These are phyloP conservation scores for Amanita fuliginea DNA, from an alignment of 768 basidiomycete genomes.

Conservation along the genomic window DNA sequence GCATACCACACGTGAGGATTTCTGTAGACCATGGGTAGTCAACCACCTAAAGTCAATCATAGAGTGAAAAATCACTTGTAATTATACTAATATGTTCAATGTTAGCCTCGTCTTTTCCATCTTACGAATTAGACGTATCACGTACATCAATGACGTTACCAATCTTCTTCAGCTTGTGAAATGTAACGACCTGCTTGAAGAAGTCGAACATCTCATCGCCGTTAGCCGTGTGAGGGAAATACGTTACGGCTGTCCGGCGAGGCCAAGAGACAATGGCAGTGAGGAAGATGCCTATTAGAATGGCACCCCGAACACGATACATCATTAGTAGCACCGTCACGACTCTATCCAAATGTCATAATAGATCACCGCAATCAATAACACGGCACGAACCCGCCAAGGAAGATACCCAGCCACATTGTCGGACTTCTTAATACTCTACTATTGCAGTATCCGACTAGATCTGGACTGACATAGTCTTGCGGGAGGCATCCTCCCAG, in stretches of 20 bases:
- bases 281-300: slow-evolving; percentile 74
- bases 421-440: slow-evolving; percentile 65
- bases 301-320: slow-evolving; percentile 76
- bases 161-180: slow-evolving; percentile 48
- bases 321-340: slow-evolving; percentile 73
- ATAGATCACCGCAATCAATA: neutral
- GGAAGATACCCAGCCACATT: slow-evolving; percentile 83
- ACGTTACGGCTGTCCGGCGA: slow-evolving; percentile 68
- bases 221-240: slow-evolving; percentile 59
- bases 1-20: slow-evolving; percentile 83
- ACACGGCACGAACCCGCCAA: slow-evolving; percentile 51
- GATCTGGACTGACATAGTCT: slow-evolving; percentile 32
- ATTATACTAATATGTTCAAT: slow-evolving; percentile 27
- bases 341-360: slow-evolving; percentile 30
- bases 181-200: slow-evolving; percentile 78
- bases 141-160: slow-evolving; percentile 61
- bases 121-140: slow-evolving; percentile 4
- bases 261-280: slow-evolving; percentile 84
- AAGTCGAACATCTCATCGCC: slow-evolving; percentile 72
- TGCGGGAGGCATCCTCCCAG: slow-evolving; percentile 59
- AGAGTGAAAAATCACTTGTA: slow-evolving; percentile 21
- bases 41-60: slow-evolving; percentile 1
- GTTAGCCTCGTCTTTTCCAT: neutral
- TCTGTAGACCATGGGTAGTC: slow-evolving; percentile 16
- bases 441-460: slow-evolving; percentile 50